These are phyloP conservation scores for Claviceps spartinae DNA, from an alignment of 2,329 filamentous ascomycete species.

Conservation along the genomic window DNA sequence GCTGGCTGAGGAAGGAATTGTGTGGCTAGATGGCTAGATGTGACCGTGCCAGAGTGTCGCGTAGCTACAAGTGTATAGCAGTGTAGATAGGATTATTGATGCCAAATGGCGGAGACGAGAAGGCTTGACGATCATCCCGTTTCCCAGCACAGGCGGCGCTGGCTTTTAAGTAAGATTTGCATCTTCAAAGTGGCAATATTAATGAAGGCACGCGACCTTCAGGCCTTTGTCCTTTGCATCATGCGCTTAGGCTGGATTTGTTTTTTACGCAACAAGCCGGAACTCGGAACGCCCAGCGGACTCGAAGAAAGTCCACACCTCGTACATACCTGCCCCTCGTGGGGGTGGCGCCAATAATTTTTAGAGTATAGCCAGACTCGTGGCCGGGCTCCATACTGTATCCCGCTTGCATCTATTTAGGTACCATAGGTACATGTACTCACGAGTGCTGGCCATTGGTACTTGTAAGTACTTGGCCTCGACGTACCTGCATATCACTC, in stretches of 20 bases:
- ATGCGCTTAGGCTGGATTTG: slow-evolving; percentile 1
- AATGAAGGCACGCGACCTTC: neutral
- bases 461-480: no score
- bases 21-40: neutral
- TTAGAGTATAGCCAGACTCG: neutral
- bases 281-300: slow-evolving; percentile 2
- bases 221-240: slow-evolving; percentile 3
- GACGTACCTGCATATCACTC: no score
- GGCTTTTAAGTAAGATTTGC: slow-evolving; percentile 8
- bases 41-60: neutral
- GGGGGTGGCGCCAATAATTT: neutral
- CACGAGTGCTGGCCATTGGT: no score
- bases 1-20: no score
- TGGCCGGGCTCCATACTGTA: neutral
- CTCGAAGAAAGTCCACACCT: slow-evolving; percentile 7
- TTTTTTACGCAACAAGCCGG: slow-evolving; percentile 2
- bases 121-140: neutral
- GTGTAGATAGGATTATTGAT: neutral
- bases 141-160: slow-evolving; percentile 2
- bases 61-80: slow-evolving; percentile 1
- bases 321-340: slow-evolving; percentile 8
- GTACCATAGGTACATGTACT: no score
- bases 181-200: neutral
- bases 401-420: neutral
- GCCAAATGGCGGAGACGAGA: slow-evolving; percentile 3